These are phyloP conservation scores for Fusarium sublunatum DNA, from an alignment of 2,329 filamentous ascomycete genomes.

Conservation along the genomic window DNA sequence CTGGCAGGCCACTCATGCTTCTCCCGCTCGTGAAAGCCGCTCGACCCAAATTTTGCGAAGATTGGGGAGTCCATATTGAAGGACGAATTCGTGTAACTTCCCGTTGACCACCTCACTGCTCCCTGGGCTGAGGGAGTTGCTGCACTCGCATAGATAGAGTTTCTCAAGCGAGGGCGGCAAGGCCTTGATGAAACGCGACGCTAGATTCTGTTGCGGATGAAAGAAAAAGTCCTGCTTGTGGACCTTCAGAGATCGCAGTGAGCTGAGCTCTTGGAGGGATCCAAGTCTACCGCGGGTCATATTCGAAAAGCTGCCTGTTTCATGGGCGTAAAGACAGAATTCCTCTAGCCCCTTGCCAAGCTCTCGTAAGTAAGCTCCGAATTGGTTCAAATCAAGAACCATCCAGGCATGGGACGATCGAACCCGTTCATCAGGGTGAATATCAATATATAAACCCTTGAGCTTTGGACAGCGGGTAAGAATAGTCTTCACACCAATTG, in stretches of 20 bases:
- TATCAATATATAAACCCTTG: not conserved
- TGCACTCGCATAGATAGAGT: not conserved
- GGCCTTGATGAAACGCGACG: not conserved
- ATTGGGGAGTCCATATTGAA: not conserved
- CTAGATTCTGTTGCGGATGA: not conserved
- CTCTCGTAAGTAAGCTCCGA: not conserved
- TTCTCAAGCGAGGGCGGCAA: constrained; percentile 18
- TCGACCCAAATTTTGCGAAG: constrained; percentile 21
- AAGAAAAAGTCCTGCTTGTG: not conserved
- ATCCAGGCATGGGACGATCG: not conserved
- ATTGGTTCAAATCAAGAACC: not conserved
- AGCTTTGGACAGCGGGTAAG: constrained; percentile 13
- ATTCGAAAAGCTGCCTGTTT: no score
- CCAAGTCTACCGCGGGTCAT: constrained; percentile 2
- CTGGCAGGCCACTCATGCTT: not conserved
- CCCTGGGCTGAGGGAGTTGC: not conserved
- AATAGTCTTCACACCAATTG: not conserved
- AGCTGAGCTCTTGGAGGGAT: constrained; percentile 8
- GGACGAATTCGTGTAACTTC: not conserved
- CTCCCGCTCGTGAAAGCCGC: not conserved
- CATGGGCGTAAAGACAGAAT: not conserved
- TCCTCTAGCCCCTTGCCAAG: not conserved
- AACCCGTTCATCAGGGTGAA: no score
- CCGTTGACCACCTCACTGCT: not conserved
- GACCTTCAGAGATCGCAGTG: constrained; percentile 3